Evolutionary conservation across 2,329 filamentous ascomycete species (phyloP), one percentile per base, ranked within the genome.

Genomic region (Didymella arachidicola): DNA sequence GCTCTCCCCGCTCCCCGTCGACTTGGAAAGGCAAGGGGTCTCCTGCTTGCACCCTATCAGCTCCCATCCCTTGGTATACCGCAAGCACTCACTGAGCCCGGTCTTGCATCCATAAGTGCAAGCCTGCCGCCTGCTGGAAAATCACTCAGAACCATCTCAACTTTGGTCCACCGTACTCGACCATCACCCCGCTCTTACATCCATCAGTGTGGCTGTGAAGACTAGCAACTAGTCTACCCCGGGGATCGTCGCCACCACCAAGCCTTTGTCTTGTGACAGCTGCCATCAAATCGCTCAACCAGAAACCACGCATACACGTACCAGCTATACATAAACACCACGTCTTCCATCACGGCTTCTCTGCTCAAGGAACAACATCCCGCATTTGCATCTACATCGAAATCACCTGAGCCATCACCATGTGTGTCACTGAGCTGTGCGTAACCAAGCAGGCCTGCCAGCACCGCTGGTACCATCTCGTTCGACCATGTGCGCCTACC

Each of bases 401-500:
- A 45, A 67, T 68, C 27, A 71, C 71, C n/a, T 71, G 26, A 36
- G 54, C 43, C 54, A 49, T 50, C 61, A 75, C 43, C 65, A 83
- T 83, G 81, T 83, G 81, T 63, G 72, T 82, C 69, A 80, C 80
- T 61, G 79, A 81, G 62, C 76, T 83, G 43, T 81, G 82, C 71
- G 79, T 82, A 57, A 79, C 79, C 49, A 75, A 77, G 7, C 75
- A 79, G 52, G 70, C 78, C 42, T 83, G 81, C 76, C 72, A 75
- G 53, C 81, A 83, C 63, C 78, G 81, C 60, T 83, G 81, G 81
- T 82, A 82, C 72, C 77, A 80, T 58, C 77, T 83, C 27, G 71
- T 79, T 32, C 74, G 76, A 36, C 70, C 79, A 43, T 83, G 81
- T 73, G 70, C 69, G 27, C 74, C 78, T 2, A 72, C 73, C 46